Conservation (phyloP, 768 basidiomycete genomes). For the Psilocybe sp. region DNA sequence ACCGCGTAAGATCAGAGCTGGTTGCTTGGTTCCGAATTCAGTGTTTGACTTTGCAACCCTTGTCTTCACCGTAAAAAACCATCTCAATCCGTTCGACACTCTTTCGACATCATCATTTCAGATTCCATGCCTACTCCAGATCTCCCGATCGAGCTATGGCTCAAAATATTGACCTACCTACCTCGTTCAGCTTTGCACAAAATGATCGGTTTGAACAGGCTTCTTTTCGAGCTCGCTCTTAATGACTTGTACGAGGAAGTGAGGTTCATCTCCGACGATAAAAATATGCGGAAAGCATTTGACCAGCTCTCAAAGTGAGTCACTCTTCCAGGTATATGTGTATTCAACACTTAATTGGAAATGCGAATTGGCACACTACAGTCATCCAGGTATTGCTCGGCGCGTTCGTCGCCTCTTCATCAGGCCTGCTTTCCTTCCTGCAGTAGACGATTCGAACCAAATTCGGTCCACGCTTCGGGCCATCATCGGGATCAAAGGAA, state of each 20-base stretch:
- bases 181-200: constrained; percentile 15
- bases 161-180: constrained; percentile 20
- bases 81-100: too few species aligned
- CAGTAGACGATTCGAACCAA: constrained; percentile 2
- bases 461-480: background rate
- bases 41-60: too few species aligned
- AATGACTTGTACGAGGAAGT: constrained; percentile 25
- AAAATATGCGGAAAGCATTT: constrained; percentile 12
- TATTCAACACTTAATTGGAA: too few species aligned
- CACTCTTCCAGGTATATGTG: too few species aligned
- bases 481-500: background rate
- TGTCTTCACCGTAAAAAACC: too few species aligned
- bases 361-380: too few species aligned
- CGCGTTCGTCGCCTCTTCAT: constrained; percentile 22
- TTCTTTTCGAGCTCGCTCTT: constrained; percentile 26
- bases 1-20: too few species aligned
- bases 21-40: too few species aligned
- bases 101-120: too few species aligned
- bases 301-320: too few species aligned
- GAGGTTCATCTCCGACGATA: constrained; percentile 16
- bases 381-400: constrained; percentile 11
- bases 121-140: constrained; percentile 7
- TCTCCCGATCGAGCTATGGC: constrained; percentile 22
- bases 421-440: constrained; percentile 21
- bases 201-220: constrained; percentile 24